Conservation (phyloP, 495 filamentous ascomycete genomes). For the Aspergillus heteromorphus region DNA sequence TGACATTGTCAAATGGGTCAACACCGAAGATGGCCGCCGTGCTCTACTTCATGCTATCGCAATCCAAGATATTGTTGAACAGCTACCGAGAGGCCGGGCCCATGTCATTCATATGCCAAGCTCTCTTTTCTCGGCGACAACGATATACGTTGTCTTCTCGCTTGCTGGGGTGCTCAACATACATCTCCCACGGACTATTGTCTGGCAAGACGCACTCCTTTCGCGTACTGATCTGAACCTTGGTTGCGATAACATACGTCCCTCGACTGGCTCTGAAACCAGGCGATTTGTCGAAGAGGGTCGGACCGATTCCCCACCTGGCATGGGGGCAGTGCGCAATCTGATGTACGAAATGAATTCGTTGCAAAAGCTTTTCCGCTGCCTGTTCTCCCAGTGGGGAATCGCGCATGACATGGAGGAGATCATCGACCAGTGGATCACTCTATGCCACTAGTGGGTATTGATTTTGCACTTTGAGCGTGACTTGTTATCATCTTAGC, state of each 20-base stretch:
- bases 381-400: constrained; percentile 44
- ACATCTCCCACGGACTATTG: constrained; percentile 33
- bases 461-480: neutral
- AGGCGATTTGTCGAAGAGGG: constrained; percentile 31
- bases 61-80: constrained; percentile 48
- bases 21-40: constrained; percentile 35
- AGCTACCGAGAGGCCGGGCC: constrained; percentile 40
- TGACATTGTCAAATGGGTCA: constrained; percentile 36
- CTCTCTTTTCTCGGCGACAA: constrained; percentile 41
- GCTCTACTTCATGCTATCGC: constrained; percentile 44
- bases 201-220: constrained; percentile 40
- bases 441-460: constrained; percentile 33
- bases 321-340: constrained; percentile 28
- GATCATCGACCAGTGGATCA: constrained; percentile 42
- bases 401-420: constrained; percentile 48
- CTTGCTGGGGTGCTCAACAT: constrained; percentile 34
- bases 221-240: constrained; percentile 32
- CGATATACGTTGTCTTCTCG: constrained; percentile 39
- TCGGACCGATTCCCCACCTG: constrained; percentile 14
- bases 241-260: constrained; percentile 19
- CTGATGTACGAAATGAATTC: constrained; percentile 46
- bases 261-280: constrained; percentile 29
- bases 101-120: constrained; percentile 45
- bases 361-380: constrained; percentile 46
- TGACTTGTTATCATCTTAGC: neutral